Evolutionary conservation across 352 stramenopile genomes (phyloP), one percentile per base, ranked within the genome.

Genomic region (Pythium periplocum): DNA sequence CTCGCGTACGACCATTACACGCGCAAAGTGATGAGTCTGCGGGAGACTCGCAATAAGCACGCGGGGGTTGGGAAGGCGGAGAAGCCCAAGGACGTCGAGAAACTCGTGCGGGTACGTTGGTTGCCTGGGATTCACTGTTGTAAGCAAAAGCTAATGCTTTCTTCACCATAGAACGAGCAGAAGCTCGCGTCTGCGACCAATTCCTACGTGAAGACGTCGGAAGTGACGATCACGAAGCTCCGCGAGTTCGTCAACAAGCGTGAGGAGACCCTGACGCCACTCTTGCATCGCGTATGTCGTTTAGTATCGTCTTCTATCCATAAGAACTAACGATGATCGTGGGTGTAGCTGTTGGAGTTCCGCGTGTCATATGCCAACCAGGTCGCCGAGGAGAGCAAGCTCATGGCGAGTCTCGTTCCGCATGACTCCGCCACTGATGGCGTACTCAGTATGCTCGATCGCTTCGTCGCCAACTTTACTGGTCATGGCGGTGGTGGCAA

Each of bases 1-100:
- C 53, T 76, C 4, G 48, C 83, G 6, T 93, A 77, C 32, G 83
- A 93, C 54, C 83, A 93, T 66, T 91, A 93, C 56, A 84, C 76
- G 10, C 73, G 82, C 31, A 91, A 93, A 46, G 77, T 91, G 30
- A 65, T 75, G 48, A 54, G 62, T 8, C 56, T 93, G 6, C 76
- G 83, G 4, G 83, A 90, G 50, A 41, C 73, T 0, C 70, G 80
- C 11, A 80, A 91, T 44, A 91, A 89, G 55, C 76, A 78, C 26
- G 55, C 68, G 2, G 58, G 45, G 3, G 61, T 51, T 0, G 73
- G 83, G 17, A 86, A 83, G 51, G 53, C 52, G 0, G 83, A 91
- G 46, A 93, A 89, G 60, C 56, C 71, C 32, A 90, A 90, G 36
- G 73, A 90, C 4, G 72, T 85, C 31, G 78, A 93, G 57, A 86